These are phyloP conservation scores for Phytophthora idaei DNA, from an alignment of 352 stramenopile genomes.

Conservation along the genomic window DNA sequence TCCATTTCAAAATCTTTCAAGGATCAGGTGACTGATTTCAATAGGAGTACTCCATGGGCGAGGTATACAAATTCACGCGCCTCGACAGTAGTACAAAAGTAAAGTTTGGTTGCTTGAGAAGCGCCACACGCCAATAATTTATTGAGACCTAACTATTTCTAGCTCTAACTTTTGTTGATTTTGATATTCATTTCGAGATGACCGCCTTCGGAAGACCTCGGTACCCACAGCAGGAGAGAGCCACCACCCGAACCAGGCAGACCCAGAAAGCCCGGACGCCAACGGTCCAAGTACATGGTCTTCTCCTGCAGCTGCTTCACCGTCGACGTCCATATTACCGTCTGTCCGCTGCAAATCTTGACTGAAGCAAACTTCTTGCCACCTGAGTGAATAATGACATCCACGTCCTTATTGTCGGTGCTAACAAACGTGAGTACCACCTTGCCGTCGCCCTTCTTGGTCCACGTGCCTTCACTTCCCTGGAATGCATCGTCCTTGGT, in stretches of 20 bases:
- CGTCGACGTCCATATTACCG: constrained; percentile 44
- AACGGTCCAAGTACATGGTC: constrained; percentile 72
- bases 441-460: constrained; percentile 42
- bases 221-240: constrained; percentile 61
- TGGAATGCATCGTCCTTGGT: constrained; percentile 51
- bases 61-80: too few species aligned
- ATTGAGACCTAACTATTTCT: constrained; percentile 29
- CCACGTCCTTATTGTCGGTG: constrained; percentile 46
- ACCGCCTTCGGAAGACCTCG: constrained; percentile 40
- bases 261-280: constrained; percentile 53
- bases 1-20: too few species aligned
- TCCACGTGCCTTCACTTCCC: constrained; percentile 49
- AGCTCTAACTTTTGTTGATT: constrained; percentile 42
- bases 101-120: too few species aligned
- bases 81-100: too few species aligned
- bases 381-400: constrained; percentile 50
- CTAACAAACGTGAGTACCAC: constrained; percentile 55
- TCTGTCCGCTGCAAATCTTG: constrained; percentile 39
- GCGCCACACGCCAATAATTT: constrained; percentile 27
- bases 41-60: too few species aligned
- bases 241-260: constrained; percentile 47
- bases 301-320: constrained; percentile 51
- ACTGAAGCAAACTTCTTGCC: constrained; percentile 45
- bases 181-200: constrained; percentile 51
- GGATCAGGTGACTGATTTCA: too few species aligned